Conservation (phyloP, 1,284 basidiomycete species). For the Leucoagaricus sp. region DNA sequence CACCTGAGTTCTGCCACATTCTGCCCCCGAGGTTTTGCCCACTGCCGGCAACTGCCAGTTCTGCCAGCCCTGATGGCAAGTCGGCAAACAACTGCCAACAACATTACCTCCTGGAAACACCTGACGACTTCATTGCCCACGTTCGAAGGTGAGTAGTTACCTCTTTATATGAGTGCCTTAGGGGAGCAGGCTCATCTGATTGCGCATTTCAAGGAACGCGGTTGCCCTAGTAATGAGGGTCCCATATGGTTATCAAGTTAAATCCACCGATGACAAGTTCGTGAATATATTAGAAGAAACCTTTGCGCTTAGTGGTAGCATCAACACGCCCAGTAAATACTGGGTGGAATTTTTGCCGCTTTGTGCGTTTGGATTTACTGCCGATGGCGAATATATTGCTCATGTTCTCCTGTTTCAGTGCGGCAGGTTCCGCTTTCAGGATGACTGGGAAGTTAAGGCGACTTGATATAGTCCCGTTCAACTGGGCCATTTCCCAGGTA, state of each 20-base stretch:
- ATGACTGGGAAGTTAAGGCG: constrained; percentile 17
- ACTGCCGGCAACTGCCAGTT: too few relatives aligned
- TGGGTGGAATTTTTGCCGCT: constrained; percentile 29
- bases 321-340: constrained; percentile 26
- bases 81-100: too few relatives aligned
- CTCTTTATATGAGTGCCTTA: background rate
- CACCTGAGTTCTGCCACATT: too few relatives aligned
- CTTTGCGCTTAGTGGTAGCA: constrained; percentile 16
- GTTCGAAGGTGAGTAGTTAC: constrained; percentile 28
- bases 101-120: constrained; percentile 22
- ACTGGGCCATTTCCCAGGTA: constrained; percentile 35
- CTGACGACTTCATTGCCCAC: constrained; percentile 30
- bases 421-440: constrained; percentile 25
- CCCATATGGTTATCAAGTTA: constrained; percentile 39
- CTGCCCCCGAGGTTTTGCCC: too few relatives aligned
- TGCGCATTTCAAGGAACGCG: constrained; percentile 24
- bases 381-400: too few relatives aligned
- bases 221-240: constrained; percentile 39
- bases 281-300: constrained; percentile 30
- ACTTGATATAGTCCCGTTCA: constrained; percentile 30
- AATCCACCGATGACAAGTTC: constrained; percentile 33
- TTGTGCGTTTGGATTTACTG: too few relatives aligned
- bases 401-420: too few relatives aligned
- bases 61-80: too few relatives aligned
- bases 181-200: background rate